Conservation (phyloP, 129 eudicot species). For the Smallanthus sonchifolius region DNA sequence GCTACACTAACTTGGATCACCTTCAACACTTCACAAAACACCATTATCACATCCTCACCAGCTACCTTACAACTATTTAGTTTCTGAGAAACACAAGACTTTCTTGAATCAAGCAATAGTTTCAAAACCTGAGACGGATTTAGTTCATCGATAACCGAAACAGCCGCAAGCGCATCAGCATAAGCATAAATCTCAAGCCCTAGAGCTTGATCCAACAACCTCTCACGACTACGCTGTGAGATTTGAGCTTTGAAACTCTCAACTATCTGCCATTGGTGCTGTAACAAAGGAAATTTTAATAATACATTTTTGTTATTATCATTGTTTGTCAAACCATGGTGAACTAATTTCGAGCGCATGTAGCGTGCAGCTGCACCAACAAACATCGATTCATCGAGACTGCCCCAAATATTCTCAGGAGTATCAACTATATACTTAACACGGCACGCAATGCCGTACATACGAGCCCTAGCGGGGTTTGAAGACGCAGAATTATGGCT, state of each 20-base stretch:
- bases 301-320: conserved; percentile 35
- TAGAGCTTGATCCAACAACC: conserved; percentile 51
- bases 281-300: conserved; percentile 59
- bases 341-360: conserved; percentile 70
- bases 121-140: conserved; percentile 55
- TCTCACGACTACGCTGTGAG: conserved; percentile 79
- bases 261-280: conserved; percentile 93
- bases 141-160: conserved; percentile 69
- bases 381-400: conserved; percentile 78
- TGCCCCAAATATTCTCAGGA: conserved; percentile 93
- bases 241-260: conserved; percentile 85
- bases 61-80: conserved; percentile 44
- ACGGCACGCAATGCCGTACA: conserved; percentile 79
- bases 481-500: conserved; percentile 27
- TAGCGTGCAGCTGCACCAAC: conserved; percentile 68
- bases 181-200: conserved; percentile 48
- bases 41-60: conserved; percentile 55
- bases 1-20: conserved; percentile 79
- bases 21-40: conserved; percentile 73
- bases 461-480: conserved; percentile 44
- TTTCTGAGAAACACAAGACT: conserved; percentile 57
- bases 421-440: conserved; percentile 93
- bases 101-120: conserved; percentile 67
- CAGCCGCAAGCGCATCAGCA: conserved; percentile 88
- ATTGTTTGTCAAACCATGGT: conserved; percentile 30